Base-by-base conservation (phyloP, 257 asterid species). In the Eustoma russellianum region DNA sequence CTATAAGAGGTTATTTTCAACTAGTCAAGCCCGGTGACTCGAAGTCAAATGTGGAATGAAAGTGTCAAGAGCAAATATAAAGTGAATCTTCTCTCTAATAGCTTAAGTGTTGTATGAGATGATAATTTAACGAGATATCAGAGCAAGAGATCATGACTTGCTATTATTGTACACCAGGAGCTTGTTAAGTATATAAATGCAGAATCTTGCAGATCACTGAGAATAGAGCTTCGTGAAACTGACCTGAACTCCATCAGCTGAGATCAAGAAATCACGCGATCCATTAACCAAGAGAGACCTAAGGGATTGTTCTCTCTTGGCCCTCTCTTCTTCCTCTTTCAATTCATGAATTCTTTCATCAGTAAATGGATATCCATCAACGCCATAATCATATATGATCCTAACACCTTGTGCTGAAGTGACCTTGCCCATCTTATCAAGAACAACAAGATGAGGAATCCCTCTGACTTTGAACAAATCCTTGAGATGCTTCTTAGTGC, bases 381-480 rank as follows among this genome's bases (percentile, higher is more conserved):
- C 34, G 17, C 74, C 77, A 55, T 47, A 59, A 11, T 63, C 41
- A 24, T 45, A 53, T 57, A 72, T 33, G 38, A 41, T 2, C 6
- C 50, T 16, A 46, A 63, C 64, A 4, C 74, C 74, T 8, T 63
- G 67, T 1, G 53, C 60, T 30, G 58, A 57, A 61, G 43, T 55
- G 50, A 72, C 65, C 9, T 59, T 47, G 17, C 68, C 66, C 9
- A 11, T 30, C 18, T 49, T 30, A 43, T 63, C 74, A 52, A 67
- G 66, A 33, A 72, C 55, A 43, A 67, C 74, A 15, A 72, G 67
- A 59, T 28, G 49, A 16, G 78, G 78, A 47, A 72, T 72, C 35
- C 61, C 60, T 53, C 65, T 67, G 4, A 72, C 74, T 38, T 60
- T 59, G 63, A 72, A 72, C 12, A 55, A 50, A 46, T 34, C 54